A percentile compares a stretch with the other conserved stretches of the same genome.
Evolutionary conservation across 768 basidiomycete genomes (phyloP).

Genomic region (Cantharellus anzutake): DNA sequence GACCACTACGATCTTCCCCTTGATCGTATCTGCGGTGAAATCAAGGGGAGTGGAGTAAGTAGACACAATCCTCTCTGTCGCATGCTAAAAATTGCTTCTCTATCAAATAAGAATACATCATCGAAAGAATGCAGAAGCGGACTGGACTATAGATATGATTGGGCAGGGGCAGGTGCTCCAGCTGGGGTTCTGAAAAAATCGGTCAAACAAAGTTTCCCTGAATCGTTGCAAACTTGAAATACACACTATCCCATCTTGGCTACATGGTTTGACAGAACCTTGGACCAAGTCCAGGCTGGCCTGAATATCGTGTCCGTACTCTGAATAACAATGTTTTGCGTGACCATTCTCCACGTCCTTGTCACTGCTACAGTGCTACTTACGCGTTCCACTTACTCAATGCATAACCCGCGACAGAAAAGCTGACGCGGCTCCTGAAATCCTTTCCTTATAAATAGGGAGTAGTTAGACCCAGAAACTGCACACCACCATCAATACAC

Average conservation of each 20-base stretch:
- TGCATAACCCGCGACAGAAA: too few species aligned
- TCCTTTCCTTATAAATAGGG: too few species aligned
- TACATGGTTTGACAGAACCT: too few species aligned
- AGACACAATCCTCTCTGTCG: background rate
- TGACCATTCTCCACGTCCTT: too few species aligned
- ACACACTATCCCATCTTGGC: too few species aligned
- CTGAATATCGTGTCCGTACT: too few species aligned
- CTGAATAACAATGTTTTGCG: too few species aligned
- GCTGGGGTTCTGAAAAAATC: background rate
- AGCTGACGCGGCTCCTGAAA: too few species aligned
- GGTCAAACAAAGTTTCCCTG: background rate
- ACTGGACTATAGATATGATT: background rate
- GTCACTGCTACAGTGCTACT: too few species aligned
- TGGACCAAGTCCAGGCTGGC: too few species aligned
- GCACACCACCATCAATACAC: background rate
- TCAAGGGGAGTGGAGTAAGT: background rate
- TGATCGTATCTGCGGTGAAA: background rate
- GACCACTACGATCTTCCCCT: slow-evolving; percentile 50
- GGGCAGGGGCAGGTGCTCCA: background rate
- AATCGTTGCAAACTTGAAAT: background rate
- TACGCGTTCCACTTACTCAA: too few species aligned
- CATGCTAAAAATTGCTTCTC: background rate
- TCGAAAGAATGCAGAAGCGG: background rate
- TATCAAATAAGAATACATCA: background rate
- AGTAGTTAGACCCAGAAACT: background rate